Evolutionary conservation across 495 filamentous ascomycete genomes (phyloP).

Genomic region (Sordaria brevicollis): DNA sequence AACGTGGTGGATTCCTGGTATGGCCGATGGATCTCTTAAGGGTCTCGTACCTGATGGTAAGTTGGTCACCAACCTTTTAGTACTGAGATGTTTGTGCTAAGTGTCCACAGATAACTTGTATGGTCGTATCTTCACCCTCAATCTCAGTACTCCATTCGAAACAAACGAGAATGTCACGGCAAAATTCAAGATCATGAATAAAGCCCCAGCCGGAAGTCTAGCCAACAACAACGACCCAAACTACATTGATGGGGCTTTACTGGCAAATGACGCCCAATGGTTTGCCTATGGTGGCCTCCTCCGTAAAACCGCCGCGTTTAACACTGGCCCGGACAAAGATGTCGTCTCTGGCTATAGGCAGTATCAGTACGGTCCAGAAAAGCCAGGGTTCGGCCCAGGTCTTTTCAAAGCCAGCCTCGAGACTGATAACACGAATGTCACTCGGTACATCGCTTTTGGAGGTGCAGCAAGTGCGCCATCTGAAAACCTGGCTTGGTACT

Average conservation of each 20-base stretch:
- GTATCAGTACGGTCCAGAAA: slow-evolving; percentile 38
- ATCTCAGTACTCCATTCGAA: slow-evolving; percentile 50
- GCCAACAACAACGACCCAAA: slow-evolving; percentile 48
- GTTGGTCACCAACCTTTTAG: no score
- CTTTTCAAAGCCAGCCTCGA: slow-evolving; percentile 27
- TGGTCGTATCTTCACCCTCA: slow-evolving; percentile 43
- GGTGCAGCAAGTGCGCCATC: slow-evolving; percentile 55
- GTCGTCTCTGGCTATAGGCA: slow-evolving; percentile 39
- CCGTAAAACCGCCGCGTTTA: slow-evolving; percentile 5
- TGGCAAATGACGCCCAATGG: slow-evolving; percentile 54
- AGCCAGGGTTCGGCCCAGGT: slow-evolving; percentile 27
- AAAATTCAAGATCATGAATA: slow-evolving; percentile 36
- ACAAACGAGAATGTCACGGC: slow-evolving; percentile 41
- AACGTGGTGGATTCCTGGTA: slow-evolving; percentile 37
- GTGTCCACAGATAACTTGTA: slow-evolving; percentile 29
- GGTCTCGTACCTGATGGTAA: no score
- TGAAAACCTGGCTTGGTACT: slow-evolving; percentile 65
- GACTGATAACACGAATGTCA: slow-evolving; percentile 25
- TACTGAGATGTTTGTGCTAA: no score
- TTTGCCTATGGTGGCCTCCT: slow-evolving; percentile 42
- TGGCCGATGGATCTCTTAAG: slow-evolving; percentile 32
- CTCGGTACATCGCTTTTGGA: slow-evolving; percentile 55
- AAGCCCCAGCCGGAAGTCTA: slow-evolving; percentile 27
- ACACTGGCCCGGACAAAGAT: slow-evolving; percentile 22
- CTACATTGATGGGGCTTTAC: slow-evolving; percentile 53